These are phyloP conservation scores for Knoxia roxburghii DNA, from an alignment of 257 asterid genomes.

Conservation along the genomic window DNA sequence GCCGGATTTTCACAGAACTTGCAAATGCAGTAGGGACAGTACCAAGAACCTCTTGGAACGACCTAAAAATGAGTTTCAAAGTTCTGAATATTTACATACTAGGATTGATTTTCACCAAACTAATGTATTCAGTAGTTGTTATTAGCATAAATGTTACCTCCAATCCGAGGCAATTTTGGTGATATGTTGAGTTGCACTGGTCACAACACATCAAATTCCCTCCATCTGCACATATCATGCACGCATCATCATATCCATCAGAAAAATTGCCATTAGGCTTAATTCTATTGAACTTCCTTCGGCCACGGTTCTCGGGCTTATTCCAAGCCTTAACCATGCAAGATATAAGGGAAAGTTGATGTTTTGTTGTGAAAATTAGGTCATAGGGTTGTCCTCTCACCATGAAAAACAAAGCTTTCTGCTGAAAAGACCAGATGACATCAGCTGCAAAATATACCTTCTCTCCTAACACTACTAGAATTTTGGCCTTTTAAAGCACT, in stretches of 20 bases:
- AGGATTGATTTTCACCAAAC: neutral
- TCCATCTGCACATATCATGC: conserved; percentile 56
- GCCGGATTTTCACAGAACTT: conserved; percentile 31
- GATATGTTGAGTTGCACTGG: conserved; percentile 49
- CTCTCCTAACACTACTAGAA: too few species aligned
- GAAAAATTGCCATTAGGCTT: conserved; percentile 8
- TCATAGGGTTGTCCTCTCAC: conserved; percentile 28
- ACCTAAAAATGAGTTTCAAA: conserved; percentile 28
- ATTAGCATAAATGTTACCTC: conserved; percentile 18
- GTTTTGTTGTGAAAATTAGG: conserved; percentile 10
- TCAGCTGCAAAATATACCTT: conserved; percentile 43
- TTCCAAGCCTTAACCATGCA: conserved; percentile 42
- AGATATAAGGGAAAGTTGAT: conserved; percentile 19
- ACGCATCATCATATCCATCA: conserved; percentile 44
- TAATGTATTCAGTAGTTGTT: too few species aligned
- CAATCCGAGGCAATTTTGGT: conserved; percentile 37
- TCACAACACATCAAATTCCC: conserved; percentile 56
- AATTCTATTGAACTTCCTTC: conserved; percentile 20
- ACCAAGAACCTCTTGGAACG: conserved; percentile 34
- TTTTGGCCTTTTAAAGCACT: too few species aligned
- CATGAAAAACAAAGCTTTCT: conserved; percentile 31
- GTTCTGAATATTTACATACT: neutral
- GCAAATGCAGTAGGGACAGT: conserved; percentile 37
- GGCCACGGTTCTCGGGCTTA: conserved; percentile 19
- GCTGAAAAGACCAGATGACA: conserved; percentile 26